Evolutionary conservation across 2,329 filamentous ascomycete genomes (phyloP), one percentile per base, ranked within the genome.

Genomic region (Penicillium sp.): DNA sequence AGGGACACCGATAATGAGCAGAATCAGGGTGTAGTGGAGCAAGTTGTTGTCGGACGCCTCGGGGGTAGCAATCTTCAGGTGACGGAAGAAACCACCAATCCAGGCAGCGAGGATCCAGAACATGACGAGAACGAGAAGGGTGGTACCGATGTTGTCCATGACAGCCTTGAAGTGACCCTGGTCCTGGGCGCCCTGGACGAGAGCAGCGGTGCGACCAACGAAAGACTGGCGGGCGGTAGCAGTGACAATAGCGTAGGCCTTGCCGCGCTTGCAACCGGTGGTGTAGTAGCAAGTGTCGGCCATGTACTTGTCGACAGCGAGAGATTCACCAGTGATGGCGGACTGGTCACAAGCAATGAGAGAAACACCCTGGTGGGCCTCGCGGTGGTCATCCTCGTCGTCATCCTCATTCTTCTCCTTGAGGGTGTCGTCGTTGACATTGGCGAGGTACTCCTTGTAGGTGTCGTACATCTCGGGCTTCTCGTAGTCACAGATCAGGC

Each of bases 131-230:
- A 89, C 84, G 61, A 89, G 78, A 49, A 89, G 78, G 53, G 82
- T 75, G 46, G 84, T 88, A 72, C 86, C 86, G 66, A 89, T 89
- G 66, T 81, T 85, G 80, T 89, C 84, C 86, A 89, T 89, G 77
- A 89, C 86, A 58, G 85, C 85, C 77, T 89, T 88, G 81, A 88
- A 88, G 73, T 88, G 84, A 74, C 86, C 86, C 66, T 83, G 80
- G 70, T 88, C 86, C 73, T 87, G 78, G 58, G 86, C 86, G 59
- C 85, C 86, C 74, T 88, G 82, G 44, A 89, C 86, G 44, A 89
- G 78, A 61, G 81, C 80, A 54, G 86, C 86, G 61, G 86, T 89
- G 70, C 82, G 83, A 74, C 86, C 86, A 69, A 89, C 86, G 75
- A 89, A 89, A 51, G 86, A 89, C 72, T 81, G 79, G 67, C 79